These are phyloP conservation scores for Heteromeles arbutifolia DNA, from an alignment of 306 rosid species.

Conservation along the genomic window DNA sequence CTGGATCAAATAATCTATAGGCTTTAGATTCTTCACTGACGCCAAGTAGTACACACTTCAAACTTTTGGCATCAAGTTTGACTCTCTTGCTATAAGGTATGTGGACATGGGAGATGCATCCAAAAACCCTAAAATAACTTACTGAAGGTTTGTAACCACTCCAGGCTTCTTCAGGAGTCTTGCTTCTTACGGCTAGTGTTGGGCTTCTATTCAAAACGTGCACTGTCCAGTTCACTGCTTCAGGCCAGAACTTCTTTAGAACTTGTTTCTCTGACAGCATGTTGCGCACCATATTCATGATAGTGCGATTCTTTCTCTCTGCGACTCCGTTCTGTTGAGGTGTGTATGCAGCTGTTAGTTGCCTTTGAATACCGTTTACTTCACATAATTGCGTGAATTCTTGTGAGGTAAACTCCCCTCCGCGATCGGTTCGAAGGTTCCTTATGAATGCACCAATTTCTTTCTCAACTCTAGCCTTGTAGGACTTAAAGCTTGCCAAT, in stretches of 20 bases:
- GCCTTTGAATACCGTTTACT: background rate
- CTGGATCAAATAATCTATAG: background rate
- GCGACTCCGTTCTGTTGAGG: background rate
- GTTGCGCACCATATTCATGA: background rate
- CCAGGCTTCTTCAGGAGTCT: background rate
- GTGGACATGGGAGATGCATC: background rate
- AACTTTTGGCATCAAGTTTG: background rate
- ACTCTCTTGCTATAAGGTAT: background rate
- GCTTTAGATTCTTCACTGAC: background rate
- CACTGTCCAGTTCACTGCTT: background rate
- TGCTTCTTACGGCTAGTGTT: background rate
- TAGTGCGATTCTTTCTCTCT: background rate
- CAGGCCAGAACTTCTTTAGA: too few species aligned
- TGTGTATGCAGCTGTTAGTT: background rate
- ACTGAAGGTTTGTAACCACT: background rate
- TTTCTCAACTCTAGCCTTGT: too few species aligned
- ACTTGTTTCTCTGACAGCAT: background rate
- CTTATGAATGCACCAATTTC: too few species aligned
- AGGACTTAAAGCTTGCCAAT: accelerated
- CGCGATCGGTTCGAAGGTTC: too few species aligned
- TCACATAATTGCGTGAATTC: background rate
- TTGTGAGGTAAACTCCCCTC: background rate
- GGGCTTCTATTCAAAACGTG: background rate
- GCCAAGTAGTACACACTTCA: background rate
- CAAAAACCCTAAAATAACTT: background rate